A percentile compares a stretch with the other conserved stretches of the same genome.
Evolutionary conservation across 1,139 yeast genomes (phyloP).

Genomic region (Yamadazyma sp.): DNA sequence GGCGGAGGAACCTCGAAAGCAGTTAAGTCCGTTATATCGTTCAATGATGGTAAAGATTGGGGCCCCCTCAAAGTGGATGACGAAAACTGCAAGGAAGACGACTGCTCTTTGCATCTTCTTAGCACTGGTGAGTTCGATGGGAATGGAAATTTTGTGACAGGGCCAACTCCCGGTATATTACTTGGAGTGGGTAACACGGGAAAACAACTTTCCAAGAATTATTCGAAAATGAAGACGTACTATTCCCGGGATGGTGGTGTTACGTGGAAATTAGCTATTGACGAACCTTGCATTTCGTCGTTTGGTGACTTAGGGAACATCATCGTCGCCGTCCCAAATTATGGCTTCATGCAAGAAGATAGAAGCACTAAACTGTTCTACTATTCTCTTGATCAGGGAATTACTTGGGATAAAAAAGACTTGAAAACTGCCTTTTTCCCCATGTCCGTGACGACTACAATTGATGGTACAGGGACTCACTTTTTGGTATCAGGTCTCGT

Average conservation of each 20-base stretch:
- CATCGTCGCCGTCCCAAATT: conserved; percentile 59
- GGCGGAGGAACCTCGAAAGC: conserved; percentile 25
- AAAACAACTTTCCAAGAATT: conserved; percentile 22
- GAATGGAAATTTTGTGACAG: conserved; percentile 55
- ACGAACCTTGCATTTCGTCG: conserved; percentile 55
- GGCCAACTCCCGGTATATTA: conserved; percentile 73
- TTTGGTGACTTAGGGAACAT: conserved; percentile 85
- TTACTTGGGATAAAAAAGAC: conserved; percentile 54
- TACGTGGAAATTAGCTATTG: conserved; percentile 61
- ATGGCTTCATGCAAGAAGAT: conserved; percentile 13
- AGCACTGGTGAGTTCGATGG: conserved; percentile 53
- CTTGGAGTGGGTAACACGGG: conserved; percentile 62
- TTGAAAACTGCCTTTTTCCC: conserved; percentile 54
- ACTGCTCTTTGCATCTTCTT: conserved; percentile 59
- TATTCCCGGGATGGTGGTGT: conserved; percentile 79
- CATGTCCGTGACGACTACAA: conserved; percentile 51
- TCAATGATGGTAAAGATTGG: conserved; percentile 72
- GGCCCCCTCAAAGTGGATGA: conserved; percentile 43
- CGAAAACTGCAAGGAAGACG: conserved; percentile 44
- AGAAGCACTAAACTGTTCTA: conserved; percentile 30
- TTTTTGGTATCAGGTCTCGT: conserved; percentile 56
- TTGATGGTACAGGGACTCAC: conserved; percentile 72
- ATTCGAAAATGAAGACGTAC: conserved; percentile 46
- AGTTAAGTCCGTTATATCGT: conserved; percentile 40
- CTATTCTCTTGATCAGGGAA: conserved; percentile 77